Evolutionary conservation across 1,284 basidiomycete species (phyloP).

Genomic region (Cryptococcus floricola): DNA sequence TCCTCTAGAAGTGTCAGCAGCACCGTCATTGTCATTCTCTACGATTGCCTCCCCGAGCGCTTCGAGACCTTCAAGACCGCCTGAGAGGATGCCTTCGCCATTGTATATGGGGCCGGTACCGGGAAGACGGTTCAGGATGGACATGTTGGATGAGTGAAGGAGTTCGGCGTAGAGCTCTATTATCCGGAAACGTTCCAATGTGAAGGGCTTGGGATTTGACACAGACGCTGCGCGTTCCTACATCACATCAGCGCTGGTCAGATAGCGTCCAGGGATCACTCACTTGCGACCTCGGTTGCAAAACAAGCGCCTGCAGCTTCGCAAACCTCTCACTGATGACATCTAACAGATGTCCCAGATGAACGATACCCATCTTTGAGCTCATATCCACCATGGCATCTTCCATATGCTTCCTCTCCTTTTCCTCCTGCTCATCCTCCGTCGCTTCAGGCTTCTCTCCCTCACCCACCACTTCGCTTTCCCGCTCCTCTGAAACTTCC

Average conservation of each 20-base stretch:
- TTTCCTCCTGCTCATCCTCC: conserved; percentile 51
- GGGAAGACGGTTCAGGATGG: conserved; percentile 75
- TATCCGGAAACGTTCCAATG: conserved; percentile 93
- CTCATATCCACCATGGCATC: conserved; percentile 80
- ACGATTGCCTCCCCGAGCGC: conserved; percentile 72
- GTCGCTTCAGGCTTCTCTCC: conserved; percentile 14
- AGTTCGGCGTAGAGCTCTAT: conserved; percentile 96
- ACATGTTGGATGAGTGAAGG: conserved; percentile 97
- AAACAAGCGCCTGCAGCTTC: conserved; percentile 68
- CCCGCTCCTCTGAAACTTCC: conserved; percentile 8
- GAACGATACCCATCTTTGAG: conserved; percentile 87
- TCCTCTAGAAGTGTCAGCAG: conserved; percentile 49
- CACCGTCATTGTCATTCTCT: conserved; percentile 48
- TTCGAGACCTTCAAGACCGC: conserved; percentile 74
- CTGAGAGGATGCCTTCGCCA: conserved; percentile 69
- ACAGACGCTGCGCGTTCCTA: conserved; percentile 67
- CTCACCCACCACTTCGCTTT: background rate
- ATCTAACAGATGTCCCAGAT: conserved; percentile 79
- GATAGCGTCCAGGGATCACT: conserved; percentile 37
- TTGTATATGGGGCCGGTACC: conserved; percentile 73
- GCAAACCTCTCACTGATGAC: conserved; percentile 68
- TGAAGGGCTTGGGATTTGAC: conserved; percentile 70
- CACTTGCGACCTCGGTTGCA: conserved; percentile 70
- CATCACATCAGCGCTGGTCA: conserved; percentile 23
- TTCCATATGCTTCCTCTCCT: conserved; percentile 68